Evolutionary conservation across 2,329 filamentous ascomycete species (phyloP).

Genomic region (Aspergillus glaucus): DNA sequence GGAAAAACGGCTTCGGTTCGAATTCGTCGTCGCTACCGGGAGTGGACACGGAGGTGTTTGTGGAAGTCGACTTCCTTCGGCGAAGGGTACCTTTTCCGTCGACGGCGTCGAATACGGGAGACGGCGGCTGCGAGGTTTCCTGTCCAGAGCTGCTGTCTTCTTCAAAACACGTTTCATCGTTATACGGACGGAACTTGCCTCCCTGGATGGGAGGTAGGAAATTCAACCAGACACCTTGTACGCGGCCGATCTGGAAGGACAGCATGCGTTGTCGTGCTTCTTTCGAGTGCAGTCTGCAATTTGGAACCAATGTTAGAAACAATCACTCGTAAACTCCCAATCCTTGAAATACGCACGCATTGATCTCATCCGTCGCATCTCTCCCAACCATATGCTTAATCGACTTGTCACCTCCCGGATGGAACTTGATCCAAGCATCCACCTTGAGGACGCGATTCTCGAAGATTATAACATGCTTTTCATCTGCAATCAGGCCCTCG

Average conservation of each 20-base stretch:
- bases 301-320: constrained; percentile 13
- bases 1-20: constrained; percentile 51
- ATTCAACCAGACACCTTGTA: constrained; percentile 78
- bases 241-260: constrained; percentile 73
- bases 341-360: constrained; percentile 56
- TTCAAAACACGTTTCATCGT: constrained; percentile 39
- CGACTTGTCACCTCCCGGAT: constrained; percentile 85
- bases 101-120: constrained; percentile 53
- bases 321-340: constrained; percentile 4
- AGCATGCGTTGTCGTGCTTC: constrained; percentile 72
- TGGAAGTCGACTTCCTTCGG: constrained; percentile 28
- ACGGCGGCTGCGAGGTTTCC: constrained; percentile 50
- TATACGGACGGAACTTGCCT: constrained; percentile 61
- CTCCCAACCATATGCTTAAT: constrained; percentile 89
- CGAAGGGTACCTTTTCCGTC: constrained; percentile 34
- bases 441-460: constrained; percentile 77
- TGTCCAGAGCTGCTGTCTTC: constrained; percentile 45
- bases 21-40: constrained; percentile 16
- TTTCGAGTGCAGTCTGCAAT: constrained; percentile 67
- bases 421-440: constrained; percentile 81
- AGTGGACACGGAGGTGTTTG: constrained; percentile 24
- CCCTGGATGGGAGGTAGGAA: constrained; percentile 90
- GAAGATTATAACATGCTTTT: constrained; percentile 71
- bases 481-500: constrained; percentile 77
- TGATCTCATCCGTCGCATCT: constrained; percentile 92